Evolutionary conservation across 2,329 filamentous ascomycete species (phyloP).

Genomic region (Arachnomyces sp.): DNA sequence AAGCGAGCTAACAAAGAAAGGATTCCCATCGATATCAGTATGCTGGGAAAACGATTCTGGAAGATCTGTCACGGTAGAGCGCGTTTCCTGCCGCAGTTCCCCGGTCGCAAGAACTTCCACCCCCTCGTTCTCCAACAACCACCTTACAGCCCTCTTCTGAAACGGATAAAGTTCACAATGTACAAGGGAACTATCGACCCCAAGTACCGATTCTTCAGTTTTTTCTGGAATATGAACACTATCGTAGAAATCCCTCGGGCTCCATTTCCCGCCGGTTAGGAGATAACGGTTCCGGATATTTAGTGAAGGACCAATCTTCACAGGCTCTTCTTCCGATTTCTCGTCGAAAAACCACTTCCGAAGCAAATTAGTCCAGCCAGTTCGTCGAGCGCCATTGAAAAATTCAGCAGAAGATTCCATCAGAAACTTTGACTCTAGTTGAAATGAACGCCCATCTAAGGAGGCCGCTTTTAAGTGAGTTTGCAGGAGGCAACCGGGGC

Average conservation of each 20-base stretch:
- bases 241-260: constrained; percentile 37
- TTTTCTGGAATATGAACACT: constrained; percentile 38
- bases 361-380: no score
- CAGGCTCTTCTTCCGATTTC: no score
- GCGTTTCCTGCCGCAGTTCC: constrained; percentile 15
- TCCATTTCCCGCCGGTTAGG: constrained; percentile 6
- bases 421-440: constrained; percentile 1
- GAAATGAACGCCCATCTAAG: no score
- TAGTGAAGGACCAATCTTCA: no score
- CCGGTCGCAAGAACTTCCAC: constrained; percentile 27
- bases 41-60: constrained; percentile 32
- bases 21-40: constrained; percentile 29
- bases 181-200: constrained; percentile 27
- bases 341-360: no score
- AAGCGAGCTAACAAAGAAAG: constrained; percentile 35
- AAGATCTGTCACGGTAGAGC: constrained; percentile 12
- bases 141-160: constrained; percentile 38
- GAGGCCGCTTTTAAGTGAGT: no score
- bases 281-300: no score
- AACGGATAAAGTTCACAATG: constrained; percentile 40
- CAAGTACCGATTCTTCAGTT: constrained; percentile 22
- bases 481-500: no score
- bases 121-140: constrained; percentile 39
- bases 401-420: neutral
- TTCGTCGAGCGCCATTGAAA: no score